These are phyloP conservation scores for Sarcodon aspratus DNA, from an alignment of 768 basidiomycete genomes.

Conservation along the genomic window DNA sequence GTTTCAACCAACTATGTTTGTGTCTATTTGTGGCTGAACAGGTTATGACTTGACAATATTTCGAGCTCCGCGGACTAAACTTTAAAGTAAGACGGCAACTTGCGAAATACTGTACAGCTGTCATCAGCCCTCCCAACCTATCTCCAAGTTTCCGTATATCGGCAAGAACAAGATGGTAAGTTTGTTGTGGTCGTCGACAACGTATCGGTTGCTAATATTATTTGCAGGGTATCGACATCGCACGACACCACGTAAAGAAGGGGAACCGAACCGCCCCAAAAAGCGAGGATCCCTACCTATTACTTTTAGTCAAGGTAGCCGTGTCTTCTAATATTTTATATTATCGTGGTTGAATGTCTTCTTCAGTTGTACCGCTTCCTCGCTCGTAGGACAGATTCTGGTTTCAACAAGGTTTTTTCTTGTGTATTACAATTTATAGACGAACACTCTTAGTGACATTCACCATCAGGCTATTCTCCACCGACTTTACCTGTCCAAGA, in stretches of 20 bases:
- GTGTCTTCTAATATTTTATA: not conserved
- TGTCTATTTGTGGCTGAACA: slow-evolving; percentile 12
- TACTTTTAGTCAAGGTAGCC: slow-evolving; percentile 91
- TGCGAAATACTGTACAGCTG: slow-evolving; percentile 37
- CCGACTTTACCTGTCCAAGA: slow-evolving; percentile 93
- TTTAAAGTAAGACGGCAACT: slow-evolving; percentile 47
- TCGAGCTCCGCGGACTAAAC: slow-evolving; percentile 12
- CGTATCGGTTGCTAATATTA: not conserved
- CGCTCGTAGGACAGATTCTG: slow-evolving; percentile 89
- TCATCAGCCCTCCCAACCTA: slow-evolving; percentile 24
- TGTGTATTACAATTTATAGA: slow-evolving; percentile 2
- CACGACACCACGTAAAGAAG: slow-evolving; percentile 98
- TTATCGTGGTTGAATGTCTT: slow-evolving; percentile 3
- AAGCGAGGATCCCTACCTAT: slow-evolving; percentile 98
- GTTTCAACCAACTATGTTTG: slow-evolving; percentile 20
- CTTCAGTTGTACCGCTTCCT: slow-evolving; percentile 94
- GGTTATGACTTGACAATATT: slow-evolving; percentile 4
- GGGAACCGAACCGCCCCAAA: slow-evolving; percentile 87
- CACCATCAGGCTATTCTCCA: slow-evolving; percentile 72
- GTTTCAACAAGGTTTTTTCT: slow-evolving; percentile 79
- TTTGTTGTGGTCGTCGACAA: slow-evolving; percentile 26
- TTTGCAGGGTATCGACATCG: slow-evolving; percentile 87
- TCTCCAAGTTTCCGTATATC: slow-evolving; percentile 28
- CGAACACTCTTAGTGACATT: slow-evolving; percentile 13
- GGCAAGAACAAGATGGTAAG: slow-evolving; percentile 78